Evolutionary conservation across 2,329 filamentous ascomycete genomes (phyloP).

Genomic region (Nemania bipapillata): DNA sequence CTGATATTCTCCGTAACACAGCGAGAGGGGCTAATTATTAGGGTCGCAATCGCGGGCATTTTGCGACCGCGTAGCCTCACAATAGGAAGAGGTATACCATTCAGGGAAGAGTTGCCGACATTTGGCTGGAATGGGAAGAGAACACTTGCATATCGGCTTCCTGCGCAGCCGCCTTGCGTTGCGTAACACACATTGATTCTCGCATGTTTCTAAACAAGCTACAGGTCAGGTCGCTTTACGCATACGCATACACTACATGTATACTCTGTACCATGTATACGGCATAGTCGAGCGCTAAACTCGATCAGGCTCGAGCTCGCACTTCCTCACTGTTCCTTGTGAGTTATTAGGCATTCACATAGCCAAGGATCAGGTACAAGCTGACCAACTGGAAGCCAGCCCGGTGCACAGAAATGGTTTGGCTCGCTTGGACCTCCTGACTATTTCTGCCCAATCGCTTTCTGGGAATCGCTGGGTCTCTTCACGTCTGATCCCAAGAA

Average conservation of each 20-base stretch:
- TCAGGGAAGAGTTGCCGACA: conserved; percentile 47
- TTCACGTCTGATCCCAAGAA: conserved; percentile 49
- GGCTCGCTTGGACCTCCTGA: conserved; percentile 56
- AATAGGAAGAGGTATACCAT: conserved; percentile 34
- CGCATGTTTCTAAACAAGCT: conserved; percentile 17
- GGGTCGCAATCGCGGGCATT: conserved; percentile 41
- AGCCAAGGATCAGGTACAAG: conserved; percentile 50
- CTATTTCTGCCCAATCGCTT: conserved; percentile 57
- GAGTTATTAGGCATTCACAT: conserved; percentile 48
- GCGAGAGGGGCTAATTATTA: conserved; percentile 28
- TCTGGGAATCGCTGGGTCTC: conserved; percentile 46
- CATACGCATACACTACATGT: conserved; percentile 6
- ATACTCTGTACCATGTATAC: conserved; percentile 1
- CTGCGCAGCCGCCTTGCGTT: conserved; percentile 48
- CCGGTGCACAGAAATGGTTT: conserved; percentile 53
- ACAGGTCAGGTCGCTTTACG: background rate
- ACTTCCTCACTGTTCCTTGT: conserved; percentile 46
- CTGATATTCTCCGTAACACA: conserved; percentile 42
- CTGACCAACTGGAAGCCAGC: conserved; percentile 60
- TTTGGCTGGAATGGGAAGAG: conserved; percentile 40
- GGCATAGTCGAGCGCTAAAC: conserved; percentile 43
- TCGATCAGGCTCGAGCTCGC: conserved; percentile 41
- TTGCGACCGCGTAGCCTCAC: conserved; percentile 42
- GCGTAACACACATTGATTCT: conserved; percentile 45
- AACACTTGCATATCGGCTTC: conserved; percentile 46